phyloP scores from a whole-genome alignment of 2,329 filamentous ascomycete genomes.

The Curvularia verruculosa region DNA sequence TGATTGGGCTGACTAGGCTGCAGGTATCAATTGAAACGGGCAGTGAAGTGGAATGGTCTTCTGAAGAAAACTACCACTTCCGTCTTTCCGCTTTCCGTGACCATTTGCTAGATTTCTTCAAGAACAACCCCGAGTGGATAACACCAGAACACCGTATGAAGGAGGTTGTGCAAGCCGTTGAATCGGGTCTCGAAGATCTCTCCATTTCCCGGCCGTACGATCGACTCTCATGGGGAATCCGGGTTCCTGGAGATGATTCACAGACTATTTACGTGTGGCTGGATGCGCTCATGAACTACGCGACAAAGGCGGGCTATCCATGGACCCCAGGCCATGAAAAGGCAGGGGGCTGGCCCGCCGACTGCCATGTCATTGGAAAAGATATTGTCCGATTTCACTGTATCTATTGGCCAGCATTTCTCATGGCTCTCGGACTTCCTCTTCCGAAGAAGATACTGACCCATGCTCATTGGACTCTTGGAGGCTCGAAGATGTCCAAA shows the following conservation, averaged over 20 bases:
- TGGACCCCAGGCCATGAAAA: conserved; percentile 70
- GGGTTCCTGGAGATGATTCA: conserved; percentile 78
- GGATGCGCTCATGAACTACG: conserved; percentile 92
- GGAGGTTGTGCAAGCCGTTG: conserved; percentile 79
- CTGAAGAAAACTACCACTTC: conserved; percentile 95
- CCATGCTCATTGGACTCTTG: conserved; percentile 95
- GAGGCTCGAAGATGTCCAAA: conserved; percentile 93
- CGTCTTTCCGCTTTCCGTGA: conserved; percentile 82
- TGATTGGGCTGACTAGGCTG: conserved; percentile 19
- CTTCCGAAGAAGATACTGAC: conserved; percentile 80
- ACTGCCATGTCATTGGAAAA: conserved; percentile 93
- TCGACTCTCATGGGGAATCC: conserved; percentile 85
- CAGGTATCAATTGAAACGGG: conserved; percentile 80
- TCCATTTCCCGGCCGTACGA: conserved; percentile 84
- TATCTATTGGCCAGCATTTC: conserved; percentile 96
- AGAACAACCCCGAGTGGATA: conserved; percentile 77
- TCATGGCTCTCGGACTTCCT: conserved; percentile 84
- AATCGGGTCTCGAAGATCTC: conserved; percentile 79
- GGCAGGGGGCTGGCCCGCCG: conserved; percentile 80
- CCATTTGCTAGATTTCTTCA: conserved; percentile 79
- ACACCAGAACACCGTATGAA: conserved; percentile 73
- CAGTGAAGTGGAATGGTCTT: conserved; percentile 92
- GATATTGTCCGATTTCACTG: conserved; percentile 95
- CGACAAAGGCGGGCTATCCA: conserved; percentile 86
- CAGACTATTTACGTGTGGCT: conserved; percentile 99